Base-by-base conservation (phyloP, 352 stramenopile genomes). In the Blastocystis sp. region DNA sequence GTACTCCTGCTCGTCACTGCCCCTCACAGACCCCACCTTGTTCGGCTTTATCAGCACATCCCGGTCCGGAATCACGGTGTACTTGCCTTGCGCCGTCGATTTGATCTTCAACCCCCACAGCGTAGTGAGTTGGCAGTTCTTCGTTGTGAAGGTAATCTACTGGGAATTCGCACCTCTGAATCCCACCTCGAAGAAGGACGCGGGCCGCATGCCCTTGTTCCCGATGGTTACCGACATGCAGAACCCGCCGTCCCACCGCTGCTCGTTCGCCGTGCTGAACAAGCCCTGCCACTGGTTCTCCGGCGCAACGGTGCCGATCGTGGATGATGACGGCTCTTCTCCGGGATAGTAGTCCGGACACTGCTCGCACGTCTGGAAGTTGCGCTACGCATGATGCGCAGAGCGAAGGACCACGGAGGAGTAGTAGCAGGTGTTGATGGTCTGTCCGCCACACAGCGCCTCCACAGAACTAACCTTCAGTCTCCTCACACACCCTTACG, bases 341-440 rank as follows among this genome's bases (percentile, higher is more conserved):
- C 74, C 74, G 40, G 74, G 74, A 56, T 84, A 84, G 74, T 84
- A 84, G 43, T 84, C 74, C 14, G 74, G 74, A 84, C 74, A 84
- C 21, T 66, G 40, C 34, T 67, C 52, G 41, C 74, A 84, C 1
- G 74, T 84, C 56, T 84, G 48, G 56, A 84, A 84, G 40, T 84
- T 84, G 5, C 74, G 67, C 74, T 84, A 48, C 4, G 23, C 0
- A 4, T 84, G 11, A 60, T 34, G n/a, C 9, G 4, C 40, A 11
- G 2, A 19, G 2, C 17, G 5, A 66, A n/a, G 17, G 28, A 45
- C 28, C 52, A 84, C 74, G 5, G 74, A 69, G 3, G 74, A 84
- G 40, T 84, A 84, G 17, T 84, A 84, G 56, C 74, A 84, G 2
- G 53, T 62, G 43, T 84, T 84, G 74, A 84, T 84, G 52, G 65